phyloP scores from a whole-genome alignment of 2,329 filamentous ascomycete species.

The Apiospora hydei region DNA sequence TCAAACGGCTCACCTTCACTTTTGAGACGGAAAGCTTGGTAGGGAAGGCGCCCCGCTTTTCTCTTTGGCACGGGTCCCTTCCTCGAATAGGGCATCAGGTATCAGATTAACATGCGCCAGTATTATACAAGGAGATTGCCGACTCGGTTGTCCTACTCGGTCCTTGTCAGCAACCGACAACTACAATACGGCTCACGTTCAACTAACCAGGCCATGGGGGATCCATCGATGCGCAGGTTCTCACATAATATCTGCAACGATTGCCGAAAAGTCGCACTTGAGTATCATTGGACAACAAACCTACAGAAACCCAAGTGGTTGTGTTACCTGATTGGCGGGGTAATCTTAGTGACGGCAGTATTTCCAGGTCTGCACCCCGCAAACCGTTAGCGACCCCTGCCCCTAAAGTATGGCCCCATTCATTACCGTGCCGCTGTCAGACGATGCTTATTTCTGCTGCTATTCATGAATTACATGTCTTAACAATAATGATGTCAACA shows the following conservation, averaged over 20 bases:
- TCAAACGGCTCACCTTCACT: background rate
- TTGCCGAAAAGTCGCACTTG: background rate
- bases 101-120: background rate
- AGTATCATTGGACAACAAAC: background rate
- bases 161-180: too few species aligned
- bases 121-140: too few species aligned
- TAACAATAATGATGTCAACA: background rate
- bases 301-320: background rate
- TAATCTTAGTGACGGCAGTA: background rate
- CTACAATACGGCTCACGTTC: too few species aligned
- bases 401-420: background rate
- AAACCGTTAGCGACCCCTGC: background rate
- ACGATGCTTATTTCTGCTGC: background rate
- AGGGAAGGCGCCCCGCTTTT: background rate
- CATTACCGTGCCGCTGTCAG: conserved; percentile 11
- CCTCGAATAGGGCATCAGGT: background rate
- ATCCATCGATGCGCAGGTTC: background rate
- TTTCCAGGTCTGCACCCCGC: background rate
- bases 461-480: background rate
- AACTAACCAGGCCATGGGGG: too few species aligned
- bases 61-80: background rate
- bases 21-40: background rate
- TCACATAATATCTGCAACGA: background rate
- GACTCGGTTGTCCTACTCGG: too few species aligned
- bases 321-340: conserved; percentile 11